Evolutionary conservation across 306 rosid species (phyloP), one percentile per base, ranked within the genome.

Genomic region (Pterocarpus macrocarpus): DNA sequence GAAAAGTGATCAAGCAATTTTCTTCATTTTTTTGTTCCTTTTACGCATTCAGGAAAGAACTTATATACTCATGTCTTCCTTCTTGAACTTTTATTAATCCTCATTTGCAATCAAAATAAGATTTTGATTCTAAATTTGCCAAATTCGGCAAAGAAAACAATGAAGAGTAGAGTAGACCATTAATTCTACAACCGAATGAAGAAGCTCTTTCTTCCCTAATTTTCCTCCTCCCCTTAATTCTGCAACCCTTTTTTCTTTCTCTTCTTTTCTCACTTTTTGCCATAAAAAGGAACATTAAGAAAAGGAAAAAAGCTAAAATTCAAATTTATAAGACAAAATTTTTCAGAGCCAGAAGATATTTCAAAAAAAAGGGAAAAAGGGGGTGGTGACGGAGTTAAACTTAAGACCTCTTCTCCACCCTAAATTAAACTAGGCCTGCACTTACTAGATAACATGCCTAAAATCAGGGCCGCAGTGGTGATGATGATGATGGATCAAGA

Each of bases 361-460:
- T 52, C 33, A 12, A 44, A n/a, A 73, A 64, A 73, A 33, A 11
- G 8, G 12, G 12, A 56, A 63, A 57, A 13, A 74, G 53, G 38
- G 49, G 13, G 32, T n/a, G 5, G 10, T n/a, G 61, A 7, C 8
- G 9, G 8, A 5, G 81, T 81, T 83, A 73, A 85, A 77, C 45
- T 32, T 70, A 47, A 35, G 79, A 68, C 15, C 73, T 82, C 78
- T 69, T 64, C 30, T 41, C 76, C 83, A 83, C 80, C 86, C 86
- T 90, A 85, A 71, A 73, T 80, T 79, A 82, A 65, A 69, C 86
- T 85, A 84, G 72, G 7, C 87, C 87, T 66, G 84, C 87, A 55
- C 32, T 50, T 82, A 41, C 91, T 91, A 87, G 81, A 90, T 89
- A 84, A 93, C 81, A 45, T 88, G 93, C 81, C 95, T 87, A 81